Percentiles rank a stretch among this genome's conserved stretches.
Conservation (phyloP, 345 rosid genomes). For the Citropsis articulata region DNA sequence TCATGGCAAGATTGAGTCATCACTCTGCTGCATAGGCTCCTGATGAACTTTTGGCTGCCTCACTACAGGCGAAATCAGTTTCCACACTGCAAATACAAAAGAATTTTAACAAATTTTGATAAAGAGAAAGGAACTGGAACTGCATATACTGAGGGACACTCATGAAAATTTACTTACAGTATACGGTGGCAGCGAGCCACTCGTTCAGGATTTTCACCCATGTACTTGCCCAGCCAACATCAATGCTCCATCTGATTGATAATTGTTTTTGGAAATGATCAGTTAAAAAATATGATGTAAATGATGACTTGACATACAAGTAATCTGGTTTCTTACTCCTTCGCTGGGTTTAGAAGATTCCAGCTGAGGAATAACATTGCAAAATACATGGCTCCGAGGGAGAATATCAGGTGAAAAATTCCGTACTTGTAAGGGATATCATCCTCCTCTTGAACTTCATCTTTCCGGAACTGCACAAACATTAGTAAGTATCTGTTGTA, state of each 20-base stretch:
- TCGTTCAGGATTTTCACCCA: constrained; percentile 90
- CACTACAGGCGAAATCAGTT: constrained; percentile 59
- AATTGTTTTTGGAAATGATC: background rate
- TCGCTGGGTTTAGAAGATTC: constrained; percentile 65
- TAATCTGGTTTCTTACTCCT: constrained; percentile 35
- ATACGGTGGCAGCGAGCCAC: constrained; percentile 82
- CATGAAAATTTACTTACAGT: constrained; percentile 47
- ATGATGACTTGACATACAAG: background rate
- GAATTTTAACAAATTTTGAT: background rate
- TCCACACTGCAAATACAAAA: constrained; percentile 56
- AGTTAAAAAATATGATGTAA: background rate
- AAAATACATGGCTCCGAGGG: constrained; percentile 91
- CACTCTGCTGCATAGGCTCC: constrained; percentile 25
- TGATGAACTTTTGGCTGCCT: constrained; percentile 50
- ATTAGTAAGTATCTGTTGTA: background rate
- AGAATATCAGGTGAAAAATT: constrained; percentile 78
- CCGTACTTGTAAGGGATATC: constrained; percentile 74
- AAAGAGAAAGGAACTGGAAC: background rate
- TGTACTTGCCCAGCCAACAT: constrained; percentile 89
- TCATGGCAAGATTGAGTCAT: constrained; percentile 20
- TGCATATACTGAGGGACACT: rapidly evolving
- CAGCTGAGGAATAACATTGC: constrained; percentile 90
- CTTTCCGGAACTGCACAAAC: constrained; percentile 58
- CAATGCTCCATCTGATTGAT: constrained; percentile 76
- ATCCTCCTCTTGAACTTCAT: constrained; percentile 48